phyloP scores from a whole-genome alignment of 2,329 filamentous ascomycete species.

The Trichoderma guizhouense region DNA sequence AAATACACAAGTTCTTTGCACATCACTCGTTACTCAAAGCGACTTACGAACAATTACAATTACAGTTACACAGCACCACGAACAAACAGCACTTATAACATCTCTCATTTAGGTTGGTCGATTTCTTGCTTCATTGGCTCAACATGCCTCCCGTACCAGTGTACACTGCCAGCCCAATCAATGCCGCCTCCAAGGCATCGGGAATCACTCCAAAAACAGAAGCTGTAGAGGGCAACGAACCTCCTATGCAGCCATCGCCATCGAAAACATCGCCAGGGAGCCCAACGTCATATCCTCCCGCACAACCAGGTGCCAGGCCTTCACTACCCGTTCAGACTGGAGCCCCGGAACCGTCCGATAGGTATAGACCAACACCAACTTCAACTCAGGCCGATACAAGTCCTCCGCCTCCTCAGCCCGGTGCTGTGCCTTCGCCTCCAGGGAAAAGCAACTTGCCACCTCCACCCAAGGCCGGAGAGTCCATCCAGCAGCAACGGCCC shows the following conservation, averaged over 20 bases:
- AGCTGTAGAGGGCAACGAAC: conserved; percentile 23
- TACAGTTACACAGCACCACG: neutral
- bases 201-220: conserved; percentile 47
- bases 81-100: neutral
- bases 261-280: conserved; percentile 27
- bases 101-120: neutral
- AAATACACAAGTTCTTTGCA: neutral
- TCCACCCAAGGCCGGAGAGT: conserved; percentile 51
- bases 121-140: neutral
- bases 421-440: conserved; percentile 48
- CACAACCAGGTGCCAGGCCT: conserved; percentile 47
- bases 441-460: conserved; percentile 41
- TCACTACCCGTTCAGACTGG: conserved; percentile 44
- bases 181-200: conserved; percentile 51
- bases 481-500: conserved; percentile 34
- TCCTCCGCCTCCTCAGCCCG: conserved; percentile 57
- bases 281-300: conserved; percentile 36
- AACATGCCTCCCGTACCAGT: conserved; percentile 60
- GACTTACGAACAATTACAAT: neutral
- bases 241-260: conserved; percentile 25
- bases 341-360: conserved; percentile 31
- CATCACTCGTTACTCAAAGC: neutral
- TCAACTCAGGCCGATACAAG: conserved; percentile 39
- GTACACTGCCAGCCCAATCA: conserved; percentile 58
- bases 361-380: conserved; percentile 44